Base-by-base conservation (phyloP, 2,329 filamentous ascomycete genomes). In the Xylariomycetidae sp. region DNA sequence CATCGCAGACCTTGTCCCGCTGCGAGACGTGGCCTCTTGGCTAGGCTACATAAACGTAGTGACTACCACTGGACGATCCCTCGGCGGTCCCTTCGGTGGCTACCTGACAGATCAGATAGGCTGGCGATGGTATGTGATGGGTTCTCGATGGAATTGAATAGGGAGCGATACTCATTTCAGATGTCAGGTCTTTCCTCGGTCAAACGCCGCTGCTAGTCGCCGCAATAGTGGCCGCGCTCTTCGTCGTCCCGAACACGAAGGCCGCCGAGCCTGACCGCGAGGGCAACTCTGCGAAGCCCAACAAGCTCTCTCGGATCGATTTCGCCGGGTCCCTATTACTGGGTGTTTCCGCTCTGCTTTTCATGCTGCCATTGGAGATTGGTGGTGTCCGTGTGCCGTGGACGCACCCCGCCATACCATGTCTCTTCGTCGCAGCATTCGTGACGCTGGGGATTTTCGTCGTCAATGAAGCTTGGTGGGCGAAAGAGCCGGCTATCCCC, bases 61-160 rank as follows among this genome's bases (percentile, higher is more conserved):
- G 9, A 63, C 67, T 9, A 74, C 71, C 0, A 59, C 63, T 2
- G 71, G 70, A 2, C 59, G 72, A 22, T 71, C 67, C 27, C 46
- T 74, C 1, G 72, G 72, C 2, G 71, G 70, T 0, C 71, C 70
- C 3, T 36, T 80, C 1, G 79, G 79, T 1, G 79, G 79, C 2
- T 72, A 65, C 47, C 53, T 82, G 2, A 71, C 76, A 1, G 75
- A 82, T 42, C 67, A 68, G 0, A 64, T 82, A 10, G 79, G 79
- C 12, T 84, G 79, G 79, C 61, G 79, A 54, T 80, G 76, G 76
- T 74, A 42, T 41, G 58, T 49, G 15, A n/a, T 23, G 4, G 10
- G 5, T 22, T 9, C 5, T 16, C 10, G 2, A 12, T 7, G 20
- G 6, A 2, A 19, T 3, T 25, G 6, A 2, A 9, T 14, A 10